A percentile compares a stretch with the other conserved stretches of the same genome.
Conservation (phyloP, 257 asterid species). For the Primulina tabacum region DNA sequence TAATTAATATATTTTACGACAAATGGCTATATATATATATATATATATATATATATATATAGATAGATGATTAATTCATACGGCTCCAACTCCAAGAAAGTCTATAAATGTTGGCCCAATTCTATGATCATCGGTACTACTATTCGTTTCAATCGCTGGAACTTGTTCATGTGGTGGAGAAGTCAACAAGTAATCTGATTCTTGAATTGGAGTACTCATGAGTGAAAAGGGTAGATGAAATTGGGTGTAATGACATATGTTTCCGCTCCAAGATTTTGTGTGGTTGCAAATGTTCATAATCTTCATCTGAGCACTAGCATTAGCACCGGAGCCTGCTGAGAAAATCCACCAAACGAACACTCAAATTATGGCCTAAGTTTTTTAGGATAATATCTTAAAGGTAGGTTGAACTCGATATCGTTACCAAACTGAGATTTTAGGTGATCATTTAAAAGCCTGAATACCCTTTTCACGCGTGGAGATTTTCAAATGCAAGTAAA, state of each 20-base stretch:
- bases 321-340: slow-evolving; percentile 37
- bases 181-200: slow-evolving; percentile 32
- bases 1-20: no score
- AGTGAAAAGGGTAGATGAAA: not conserved
- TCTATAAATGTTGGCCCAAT: slow-evolving; percentile 70
- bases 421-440: no score
- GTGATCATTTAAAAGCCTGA: no score
- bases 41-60: no score
- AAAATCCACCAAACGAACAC: slow-evolving; percentile 5
- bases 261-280: slow-evolving; percentile 40
- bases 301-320: slow-evolving; percentile 33
- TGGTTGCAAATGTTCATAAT: slow-evolving; percentile 40
- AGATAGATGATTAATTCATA: slow-evolving; percentile 18
- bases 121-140: slow-evolving; percentile 33
- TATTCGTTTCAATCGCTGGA: slow-evolving; percentile 22
- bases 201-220: slow-evolving; percentile 19
- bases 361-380: not conserved
- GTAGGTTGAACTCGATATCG: no score
- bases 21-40: no score
- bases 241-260: slow-evolving; percentile 15
- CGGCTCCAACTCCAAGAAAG: slow-evolving; percentile 91
- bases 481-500: no score
- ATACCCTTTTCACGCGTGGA: no score
- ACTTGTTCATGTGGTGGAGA: slow-evolving; percentile 31
- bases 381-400: no score